Evolutionary conservation across 2,329 filamentous ascomycete genomes (phyloP), one percentile per base, ranked within the genome.

Genomic region (Raffaelea albimanens): DNA sequence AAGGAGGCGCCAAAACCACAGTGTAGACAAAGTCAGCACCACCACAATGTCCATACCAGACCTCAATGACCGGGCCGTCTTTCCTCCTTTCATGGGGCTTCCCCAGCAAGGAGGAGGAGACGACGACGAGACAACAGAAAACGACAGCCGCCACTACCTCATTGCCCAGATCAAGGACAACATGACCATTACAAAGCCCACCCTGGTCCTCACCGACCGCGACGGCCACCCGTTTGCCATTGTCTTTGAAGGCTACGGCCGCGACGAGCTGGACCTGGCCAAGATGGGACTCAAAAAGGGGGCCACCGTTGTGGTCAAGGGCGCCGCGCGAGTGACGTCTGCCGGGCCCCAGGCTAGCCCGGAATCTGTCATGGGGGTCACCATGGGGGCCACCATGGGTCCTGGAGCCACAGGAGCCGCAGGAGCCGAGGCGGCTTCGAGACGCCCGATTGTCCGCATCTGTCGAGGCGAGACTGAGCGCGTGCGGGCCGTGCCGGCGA

Each of bases 141-240:
- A 42, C 21, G 40, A 34, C 33, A 47, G 18, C 40, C 11, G 22
- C 36, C 8, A 25, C 43, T 18, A 25, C 43, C 36, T 47, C 31
- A 16, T 46, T 42, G 70, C 66, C 36, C 65, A 72, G 48, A 60
- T 73, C 47, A 67, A 67, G 50, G 63, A 72, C 51, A 63, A 72
- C 58, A 68, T 67, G 59, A 69, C 71, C 38, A 70, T 75, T 53
- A 73, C 64, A 19, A 68, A 72, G 52, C 71, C 71, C 5, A 75
- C 71, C 4, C 63, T 73, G 1, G 67, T 73, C 45, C 63, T 65
- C 18, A 58, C 60, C 31, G 71, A 75, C 61, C 58, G 62, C 33
- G 52, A 56, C 38, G 59, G 61, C 38, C 53, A 57, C 19, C 60
- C 67, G 31, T 73, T 73, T 52, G 71, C 71, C 3, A 61, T 74